Conservation (phyloP, 306 rosid genomes). For the Rosa persica region DNA sequence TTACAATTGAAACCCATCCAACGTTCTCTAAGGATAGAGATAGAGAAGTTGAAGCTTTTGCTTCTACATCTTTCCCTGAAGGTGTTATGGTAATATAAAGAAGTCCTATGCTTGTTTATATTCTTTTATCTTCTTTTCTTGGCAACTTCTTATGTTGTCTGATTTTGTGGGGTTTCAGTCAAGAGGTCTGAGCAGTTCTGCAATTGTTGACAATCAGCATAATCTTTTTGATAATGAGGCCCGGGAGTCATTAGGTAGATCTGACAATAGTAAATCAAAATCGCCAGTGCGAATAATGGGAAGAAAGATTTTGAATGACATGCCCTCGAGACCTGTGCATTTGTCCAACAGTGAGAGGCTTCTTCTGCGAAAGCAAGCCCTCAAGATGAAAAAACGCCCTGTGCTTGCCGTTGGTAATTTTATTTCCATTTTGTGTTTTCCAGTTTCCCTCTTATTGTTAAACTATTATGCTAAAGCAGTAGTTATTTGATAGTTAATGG, state of each 20-base stretch:
- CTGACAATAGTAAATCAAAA: slow-evolving; percentile 33
- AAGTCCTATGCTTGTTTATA: slow-evolving; percentile 17
- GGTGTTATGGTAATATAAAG: slow-evolving; percentile 33
- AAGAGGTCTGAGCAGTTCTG: slow-evolving; percentile 31
- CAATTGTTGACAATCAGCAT: slow-evolving; percentile 27
- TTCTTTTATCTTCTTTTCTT: slow-evolving; percentile 7
- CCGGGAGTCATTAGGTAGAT: slow-evolving; percentile 31
- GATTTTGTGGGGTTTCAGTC: slow-evolving; percentile 48
- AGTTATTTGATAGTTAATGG: not conserved
- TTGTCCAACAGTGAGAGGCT: slow-evolving; percentile 88
- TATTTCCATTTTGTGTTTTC: slow-evolving; percentile 18
- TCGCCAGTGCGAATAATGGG: slow-evolving; percentile 31
- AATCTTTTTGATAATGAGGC: slow-evolving; percentile 26
- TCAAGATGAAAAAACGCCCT: slow-evolving; percentile 68
- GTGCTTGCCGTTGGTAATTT: slow-evolving; percentile 75
- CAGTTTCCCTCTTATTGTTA: slow-evolving; percentile 8
- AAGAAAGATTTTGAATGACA: slow-evolving; percentile 30
- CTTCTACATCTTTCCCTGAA: slow-evolving; percentile 21
- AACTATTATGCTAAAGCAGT: not conserved
- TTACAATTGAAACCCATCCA: slow-evolving; percentile 36
- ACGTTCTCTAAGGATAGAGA: slow-evolving; percentile 26
- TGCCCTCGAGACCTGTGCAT: slow-evolving; percentile 38
- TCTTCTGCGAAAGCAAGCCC: slow-evolving; percentile 78
- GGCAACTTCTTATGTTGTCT: slow-evolving; percentile 12
- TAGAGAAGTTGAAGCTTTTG: slow-evolving; percentile 33